These are phyloP conservation scores for Mariannaea sp. DNA, from an alignment of 2,329 filamentous ascomycete species.

Conservation along the genomic window DNA sequence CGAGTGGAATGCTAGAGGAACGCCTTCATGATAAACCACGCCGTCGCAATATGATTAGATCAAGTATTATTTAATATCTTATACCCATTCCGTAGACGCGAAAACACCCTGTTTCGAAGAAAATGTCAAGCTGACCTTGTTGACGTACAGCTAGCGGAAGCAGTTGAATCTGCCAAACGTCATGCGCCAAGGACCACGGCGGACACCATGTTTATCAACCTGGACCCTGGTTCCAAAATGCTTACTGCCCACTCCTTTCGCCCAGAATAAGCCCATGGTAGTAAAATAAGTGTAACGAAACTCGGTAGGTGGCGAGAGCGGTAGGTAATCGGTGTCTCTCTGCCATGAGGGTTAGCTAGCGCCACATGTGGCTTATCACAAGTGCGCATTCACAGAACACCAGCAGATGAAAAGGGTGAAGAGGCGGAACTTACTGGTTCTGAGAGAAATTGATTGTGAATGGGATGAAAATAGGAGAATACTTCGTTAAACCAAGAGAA, in stretches of 20 bases:
- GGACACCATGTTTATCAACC: constrained; percentile 52
- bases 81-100: no score
- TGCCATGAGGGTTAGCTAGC: constrained; percentile 1
- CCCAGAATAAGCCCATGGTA: constrained; percentile 54
- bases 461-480: no score
- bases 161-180: constrained; percentile 56
- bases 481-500: no score
- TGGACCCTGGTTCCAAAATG: constrained; percentile 57
- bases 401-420: background rate
- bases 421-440: background rate
- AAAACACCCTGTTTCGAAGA: no score
- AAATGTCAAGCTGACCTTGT: background rate
- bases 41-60: no score
- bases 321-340: constrained; percentile 2
- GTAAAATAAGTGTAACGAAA: background rate
- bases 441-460: no score
- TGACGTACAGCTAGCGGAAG: constrained; percentile 49
- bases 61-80: no score
- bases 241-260: constrained; percentile 52
- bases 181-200: constrained; percentile 57
- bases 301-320: constrained; percentile 15
- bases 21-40: no score
- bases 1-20: no score
- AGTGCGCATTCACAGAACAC: background rate
- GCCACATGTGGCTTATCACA: background rate